These are phyloP conservation scores for Ogataea kodamae DNA, from an alignment of 805 yeast species.

Conservation along the genomic window DNA sequence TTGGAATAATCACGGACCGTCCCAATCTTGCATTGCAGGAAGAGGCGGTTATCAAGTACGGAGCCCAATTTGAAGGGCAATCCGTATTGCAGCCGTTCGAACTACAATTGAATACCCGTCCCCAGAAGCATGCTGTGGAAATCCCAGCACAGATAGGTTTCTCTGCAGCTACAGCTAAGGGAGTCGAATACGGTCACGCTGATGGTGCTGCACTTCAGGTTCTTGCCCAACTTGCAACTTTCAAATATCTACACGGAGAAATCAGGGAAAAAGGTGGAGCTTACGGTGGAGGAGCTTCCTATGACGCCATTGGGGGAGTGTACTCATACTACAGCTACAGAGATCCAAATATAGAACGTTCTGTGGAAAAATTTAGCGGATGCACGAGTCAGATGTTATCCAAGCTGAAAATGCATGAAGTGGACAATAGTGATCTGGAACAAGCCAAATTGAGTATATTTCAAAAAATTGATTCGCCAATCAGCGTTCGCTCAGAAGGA, in stretches of 20 bases:
- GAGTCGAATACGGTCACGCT: conserved; percentile 59
- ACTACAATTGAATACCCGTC: neutral
- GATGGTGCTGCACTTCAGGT: conserved; percentile 89
- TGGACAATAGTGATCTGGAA: conserved; percentile 58
- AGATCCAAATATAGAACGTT: conserved; percentile 81
- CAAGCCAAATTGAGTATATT: conserved; percentile 90
- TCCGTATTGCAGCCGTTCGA: conserved; percentile 16
- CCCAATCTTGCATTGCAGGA: conserved; percentile 38
- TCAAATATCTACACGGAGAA: conserved; percentile 80
- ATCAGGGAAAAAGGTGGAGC: conserved; percentile 97
- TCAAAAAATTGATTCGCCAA: conserved; percentile 90
- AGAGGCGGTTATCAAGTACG: conserved; percentile 33
- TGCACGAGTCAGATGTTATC: no score
- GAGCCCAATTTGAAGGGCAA: conserved; percentile 8
- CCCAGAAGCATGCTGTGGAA: conserved; percentile 47
- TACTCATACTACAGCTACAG: conserved; percentile 86
- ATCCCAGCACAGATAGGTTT: conserved; percentile 90
- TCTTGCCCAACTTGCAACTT: conserved; percentile 74
- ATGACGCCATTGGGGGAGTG: conserved; percentile 75
- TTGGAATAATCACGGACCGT: conserved; percentile 59
- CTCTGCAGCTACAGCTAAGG: conserved; percentile 62
- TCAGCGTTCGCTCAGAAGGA: conserved; percentile 78
- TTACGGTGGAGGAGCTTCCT: conserved; percentile 92
- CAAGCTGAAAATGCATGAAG: conserved; percentile 26
- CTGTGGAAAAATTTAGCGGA: conserved; percentile 61